phyloP scores from a whole-genome alignment of 805 yeast genomes.

The Yarrowia sp. region DNA sequence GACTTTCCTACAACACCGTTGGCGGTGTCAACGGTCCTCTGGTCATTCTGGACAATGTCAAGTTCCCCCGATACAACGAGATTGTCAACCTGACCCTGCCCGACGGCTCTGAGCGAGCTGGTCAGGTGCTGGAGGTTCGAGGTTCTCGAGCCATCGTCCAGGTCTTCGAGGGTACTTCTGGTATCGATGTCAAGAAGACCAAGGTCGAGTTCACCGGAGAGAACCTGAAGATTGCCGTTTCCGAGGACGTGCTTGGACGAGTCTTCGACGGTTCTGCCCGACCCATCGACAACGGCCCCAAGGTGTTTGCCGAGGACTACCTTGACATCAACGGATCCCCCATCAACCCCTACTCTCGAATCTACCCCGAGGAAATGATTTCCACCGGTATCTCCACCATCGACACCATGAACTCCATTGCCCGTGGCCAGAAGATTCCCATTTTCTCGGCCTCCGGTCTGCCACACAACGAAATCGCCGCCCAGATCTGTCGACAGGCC shows the following conservation, averaged over 20 bases:
- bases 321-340: constrained; percentile 99
- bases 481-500: constrained; percentile 99
- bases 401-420: constrained; percentile 99
- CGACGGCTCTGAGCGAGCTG: constrained; percentile 93
- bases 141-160: constrained; percentile 98
- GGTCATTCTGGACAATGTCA: constrained; percentile 86
- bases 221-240: constrained; percentile 88
- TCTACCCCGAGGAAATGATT: constrained; percentile 99
- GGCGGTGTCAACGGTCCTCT: constrained; percentile 99
- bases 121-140: constrained; percentile 97
- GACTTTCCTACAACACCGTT: constrained; percentile 92
- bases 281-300: constrained; percentile 98
- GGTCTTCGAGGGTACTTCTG: constrained; percentile 99
- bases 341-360: constrained; percentile 96
- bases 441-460: constrained; percentile 99
- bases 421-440: constrained; percentile 99
- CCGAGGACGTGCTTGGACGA: constrained; percentile 97
- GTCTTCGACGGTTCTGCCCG: constrained; percentile 99
- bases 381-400: constrained; percentile 98
- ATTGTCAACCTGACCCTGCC: constrained; percentile 96
- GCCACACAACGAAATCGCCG: constrained; percentile 99
- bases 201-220: constrained; percentile 97
- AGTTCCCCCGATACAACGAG: constrained; percentile 91
- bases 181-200: constrained; percentile 97
- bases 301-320: constrained; percentile 97